Conservation (phyloP, 441 rosid genomes). For the Mallotus japonicus region DNA sequence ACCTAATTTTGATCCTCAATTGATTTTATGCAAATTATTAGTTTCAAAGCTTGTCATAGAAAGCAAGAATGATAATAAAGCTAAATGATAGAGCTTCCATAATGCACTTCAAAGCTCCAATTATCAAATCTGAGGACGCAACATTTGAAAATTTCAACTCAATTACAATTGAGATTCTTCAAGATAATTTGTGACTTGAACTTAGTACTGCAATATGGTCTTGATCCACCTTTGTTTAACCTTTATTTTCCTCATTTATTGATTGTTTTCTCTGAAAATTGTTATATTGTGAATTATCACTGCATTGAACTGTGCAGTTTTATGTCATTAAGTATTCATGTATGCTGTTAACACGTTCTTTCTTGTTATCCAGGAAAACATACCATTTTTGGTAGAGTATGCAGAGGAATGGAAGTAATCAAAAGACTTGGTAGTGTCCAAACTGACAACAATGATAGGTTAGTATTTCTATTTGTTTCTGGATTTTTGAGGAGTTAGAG, state of each 20-base stretch:
- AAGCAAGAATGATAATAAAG: background rate
- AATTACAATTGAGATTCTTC: background rate
- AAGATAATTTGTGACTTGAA: background rate
- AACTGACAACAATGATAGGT: slow-evolving; percentile 93
- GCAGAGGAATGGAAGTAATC: slow-evolving; percentile 87
- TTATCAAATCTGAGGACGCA: background rate
- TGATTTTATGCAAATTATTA: background rate
- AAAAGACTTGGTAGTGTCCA: slow-evolving; percentile 97
- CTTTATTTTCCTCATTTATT: background rate
- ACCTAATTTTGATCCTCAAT: background rate
- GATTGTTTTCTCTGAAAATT: background rate
- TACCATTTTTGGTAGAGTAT: slow-evolving; percentile 94
- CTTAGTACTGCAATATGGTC: background rate
- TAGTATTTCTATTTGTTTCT: slow-evolving; percentile 8
- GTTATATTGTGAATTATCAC: background rate
- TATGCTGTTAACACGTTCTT: background rate
- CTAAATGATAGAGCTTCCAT: background rate
- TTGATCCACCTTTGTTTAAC: background rate
- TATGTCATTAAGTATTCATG: background rate
- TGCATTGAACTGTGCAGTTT: background rate
- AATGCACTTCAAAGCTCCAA: background rate
- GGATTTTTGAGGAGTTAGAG: background rate
- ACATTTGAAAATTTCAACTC: background rate
- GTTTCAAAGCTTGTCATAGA: background rate
- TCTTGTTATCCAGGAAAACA: slow-evolving; percentile 68